These are phyloP conservation scores for Diaporthe amygdali DNA, from an alignment of 2,329 filamentous ascomycete species.

Conservation along the genomic window DNA sequence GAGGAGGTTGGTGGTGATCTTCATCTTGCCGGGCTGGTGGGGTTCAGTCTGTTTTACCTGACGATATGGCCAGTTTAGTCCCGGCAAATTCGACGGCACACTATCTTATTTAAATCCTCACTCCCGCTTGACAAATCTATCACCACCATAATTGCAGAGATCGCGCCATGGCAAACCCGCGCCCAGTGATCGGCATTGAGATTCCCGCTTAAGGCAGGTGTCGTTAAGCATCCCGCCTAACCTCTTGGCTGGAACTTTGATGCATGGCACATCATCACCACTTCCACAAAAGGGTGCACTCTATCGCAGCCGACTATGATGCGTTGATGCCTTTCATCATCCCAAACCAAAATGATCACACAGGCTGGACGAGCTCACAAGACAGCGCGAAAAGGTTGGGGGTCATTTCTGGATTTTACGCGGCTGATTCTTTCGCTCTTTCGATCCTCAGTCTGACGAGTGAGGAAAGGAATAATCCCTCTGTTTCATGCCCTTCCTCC, in stretches of 20 bases:
- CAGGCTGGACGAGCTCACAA: background rate
- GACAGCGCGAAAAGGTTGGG: background rate
- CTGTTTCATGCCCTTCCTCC: no score
- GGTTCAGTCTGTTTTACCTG: background rate
- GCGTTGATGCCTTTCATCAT: background rate
- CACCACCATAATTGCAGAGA: background rate
- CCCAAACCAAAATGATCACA: background rate
- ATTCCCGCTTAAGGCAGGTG: conserved; percentile 6
- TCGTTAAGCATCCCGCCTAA: background rate
- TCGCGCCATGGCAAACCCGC: background rate
- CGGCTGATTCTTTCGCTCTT: background rate
- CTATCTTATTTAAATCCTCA: background rate
- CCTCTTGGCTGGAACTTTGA: background rate
- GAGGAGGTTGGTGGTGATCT: background rate
- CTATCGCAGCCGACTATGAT: background rate
- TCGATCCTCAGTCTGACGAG: no score
- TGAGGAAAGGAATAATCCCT: no score
- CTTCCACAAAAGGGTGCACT: no score
- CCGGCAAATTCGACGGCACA: background rate
- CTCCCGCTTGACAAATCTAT: background rate
- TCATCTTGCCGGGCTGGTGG: background rate
- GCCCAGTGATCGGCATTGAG: background rate
- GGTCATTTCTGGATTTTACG: background rate
- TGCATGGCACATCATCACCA: background rate
- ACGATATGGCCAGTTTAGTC: background rate